Evolutionary conservation across 148 eudicot genomes (phyloP).

Genomic region (Bassia scoparia): DNA sequence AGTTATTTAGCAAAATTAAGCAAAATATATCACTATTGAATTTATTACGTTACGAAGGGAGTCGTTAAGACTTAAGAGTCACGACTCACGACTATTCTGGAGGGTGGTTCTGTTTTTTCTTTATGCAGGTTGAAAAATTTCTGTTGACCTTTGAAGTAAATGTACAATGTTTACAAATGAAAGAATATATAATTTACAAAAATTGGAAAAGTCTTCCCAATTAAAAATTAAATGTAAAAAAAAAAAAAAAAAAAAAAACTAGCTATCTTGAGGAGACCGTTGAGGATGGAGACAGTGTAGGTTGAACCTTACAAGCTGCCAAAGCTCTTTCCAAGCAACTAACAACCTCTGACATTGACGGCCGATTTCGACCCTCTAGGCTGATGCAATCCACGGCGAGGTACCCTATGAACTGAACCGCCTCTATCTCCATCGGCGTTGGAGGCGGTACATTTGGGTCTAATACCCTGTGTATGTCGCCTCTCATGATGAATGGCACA

Average conservation of each 20-base stretch:
- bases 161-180: neutral
- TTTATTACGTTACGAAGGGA: no score
- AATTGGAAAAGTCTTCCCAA: slow-evolving; percentile 18
- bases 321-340: slow-evolving; percentile 57
- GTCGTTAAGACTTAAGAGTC: no score
- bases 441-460: slow-evolving; percentile 64
- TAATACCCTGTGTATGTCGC: slow-evolving; percentile 60
- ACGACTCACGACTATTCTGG: neutral
- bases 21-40: no score
- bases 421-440: slow-evolving; percentile 75
- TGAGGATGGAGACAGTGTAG: slow-evolving; percentile 34
- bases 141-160: slow-evolving; percentile 2
- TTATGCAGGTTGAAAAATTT: neutral
- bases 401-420: slow-evolving; percentile 57
- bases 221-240: neutral
- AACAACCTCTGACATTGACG: slow-evolving; percentile 64
- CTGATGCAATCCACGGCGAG: slow-evolving; percentile 67
- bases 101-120: slow-evolving; percentile 2
- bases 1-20: no score
- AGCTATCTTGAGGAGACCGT: slow-evolving; percentile 36
- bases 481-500: slow-evolving; percentile 53
- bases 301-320: slow-evolving; percentile 45
- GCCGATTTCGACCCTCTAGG: slow-evolving; percentile 50
- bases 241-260: neutral
- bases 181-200: slow-evolving; percentile 32